Conservation (phyloP, 106 monocot species). For the Dendrobium chrysotoxum region DNA sequence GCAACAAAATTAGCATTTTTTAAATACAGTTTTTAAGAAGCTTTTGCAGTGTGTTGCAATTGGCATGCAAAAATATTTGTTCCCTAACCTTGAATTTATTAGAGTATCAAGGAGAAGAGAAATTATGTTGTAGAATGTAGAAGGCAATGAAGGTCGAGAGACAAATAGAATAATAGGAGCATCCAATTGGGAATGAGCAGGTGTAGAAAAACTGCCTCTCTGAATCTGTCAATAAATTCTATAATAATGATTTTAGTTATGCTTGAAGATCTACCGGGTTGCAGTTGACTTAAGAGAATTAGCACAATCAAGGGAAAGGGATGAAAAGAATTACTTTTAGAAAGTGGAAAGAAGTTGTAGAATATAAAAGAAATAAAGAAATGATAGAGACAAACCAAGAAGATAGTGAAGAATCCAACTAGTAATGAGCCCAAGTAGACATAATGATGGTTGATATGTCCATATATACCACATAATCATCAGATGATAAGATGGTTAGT, state of each 20-base stretch:
- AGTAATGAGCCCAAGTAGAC: not conserved
- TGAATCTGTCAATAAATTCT: not conserved
- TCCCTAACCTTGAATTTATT: not conserved
- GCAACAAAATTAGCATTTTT: slow-evolving; percentile 6
- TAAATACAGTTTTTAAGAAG: not conserved
- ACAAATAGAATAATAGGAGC: not conserved
- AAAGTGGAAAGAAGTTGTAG: not conserved
- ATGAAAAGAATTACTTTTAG: not conserved
- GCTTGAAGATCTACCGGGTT: not conserved
- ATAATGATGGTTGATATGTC: too few species aligned
- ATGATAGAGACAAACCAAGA: not conserved
- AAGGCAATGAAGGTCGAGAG: not conserved
- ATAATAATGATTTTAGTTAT: too few species aligned
- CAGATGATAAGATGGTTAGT: not conserved
- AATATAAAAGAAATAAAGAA: not conserved
- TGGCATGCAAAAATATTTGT: not conserved
- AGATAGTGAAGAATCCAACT: not conserved
- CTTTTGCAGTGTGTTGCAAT: not conserved
- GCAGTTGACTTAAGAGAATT: too few species aligned
- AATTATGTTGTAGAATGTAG: not conserved
- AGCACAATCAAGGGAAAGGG: too few species aligned
- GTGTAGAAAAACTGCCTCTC: not conserved
- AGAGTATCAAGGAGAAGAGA: not conserved
- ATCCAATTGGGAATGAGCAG: not conserved
- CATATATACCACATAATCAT: not conserved